Conservation (phyloP, 2,329 filamentous ascomycete genomes). For the Coniochaeta hoffmannii region DNA sequence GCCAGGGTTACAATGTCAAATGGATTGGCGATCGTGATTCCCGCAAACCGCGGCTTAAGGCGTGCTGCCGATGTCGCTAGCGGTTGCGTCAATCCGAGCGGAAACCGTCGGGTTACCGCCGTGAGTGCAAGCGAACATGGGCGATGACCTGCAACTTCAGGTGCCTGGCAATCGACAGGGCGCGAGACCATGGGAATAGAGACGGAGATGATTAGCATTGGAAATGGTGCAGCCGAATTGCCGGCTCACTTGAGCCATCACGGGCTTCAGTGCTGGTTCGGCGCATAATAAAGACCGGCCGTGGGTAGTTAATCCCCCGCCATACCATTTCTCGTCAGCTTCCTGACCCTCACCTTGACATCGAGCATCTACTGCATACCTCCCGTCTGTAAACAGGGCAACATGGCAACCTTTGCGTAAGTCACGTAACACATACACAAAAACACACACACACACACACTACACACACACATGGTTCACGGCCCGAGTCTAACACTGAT, state of each 20-base stretch:
- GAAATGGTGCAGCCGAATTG: background rate
- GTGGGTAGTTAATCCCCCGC: background rate
- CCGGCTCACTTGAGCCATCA: background rate
- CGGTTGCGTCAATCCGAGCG: constrained; percentile 1
- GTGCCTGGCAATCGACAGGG: background rate
- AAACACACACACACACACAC: too few species aligned
- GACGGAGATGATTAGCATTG: background rate
- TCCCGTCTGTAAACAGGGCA: background rate
- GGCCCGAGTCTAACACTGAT: constrained; percentile 10
- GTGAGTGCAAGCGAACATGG: background rate
- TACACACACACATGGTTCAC: too few species aligned
- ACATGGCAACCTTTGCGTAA: constrained; percentile 3
- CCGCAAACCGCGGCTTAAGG: background rate
- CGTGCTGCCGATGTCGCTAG: background rate
- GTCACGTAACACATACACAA: too few species aligned
- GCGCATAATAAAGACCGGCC: background rate
- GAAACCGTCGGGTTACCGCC: constrained; percentile 2
- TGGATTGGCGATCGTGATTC: constrained; percentile 1
- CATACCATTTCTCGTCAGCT: background rate
- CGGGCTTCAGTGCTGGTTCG: background rate
- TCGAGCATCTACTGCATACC: background rate
- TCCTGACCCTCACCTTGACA: background rate
- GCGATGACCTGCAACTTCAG: background rate
- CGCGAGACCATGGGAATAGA: background rate
- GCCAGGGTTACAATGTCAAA: too few species aligned